These are phyloP conservation scores for Biscogniauxia marginata DNA, from an alignment of 2,329 filamentous ascomycete species.

Conservation along the genomic window DNA sequence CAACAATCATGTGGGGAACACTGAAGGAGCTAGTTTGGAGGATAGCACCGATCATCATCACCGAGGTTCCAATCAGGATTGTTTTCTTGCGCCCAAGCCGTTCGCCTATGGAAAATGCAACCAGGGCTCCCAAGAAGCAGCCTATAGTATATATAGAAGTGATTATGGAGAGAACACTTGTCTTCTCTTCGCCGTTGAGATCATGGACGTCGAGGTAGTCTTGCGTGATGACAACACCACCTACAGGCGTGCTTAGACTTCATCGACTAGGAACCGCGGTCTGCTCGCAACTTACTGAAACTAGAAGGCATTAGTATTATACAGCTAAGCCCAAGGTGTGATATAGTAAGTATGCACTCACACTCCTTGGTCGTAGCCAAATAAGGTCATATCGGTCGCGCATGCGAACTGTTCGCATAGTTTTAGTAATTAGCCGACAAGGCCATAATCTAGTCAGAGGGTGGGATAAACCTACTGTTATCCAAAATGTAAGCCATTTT, in stretches of 20 bases:
- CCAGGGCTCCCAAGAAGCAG: conserved; percentile 41
- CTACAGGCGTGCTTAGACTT: conserved; percentile 4
- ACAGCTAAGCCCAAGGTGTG: not conserved
- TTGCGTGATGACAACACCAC: conserved; percentile 51
- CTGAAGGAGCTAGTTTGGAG: conserved; percentile 29
- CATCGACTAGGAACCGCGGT: not conserved
- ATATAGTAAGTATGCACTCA: conserved; percentile 31
- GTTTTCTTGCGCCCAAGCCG: conserved; percentile 42
- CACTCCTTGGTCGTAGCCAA: conserved; percentile 49
- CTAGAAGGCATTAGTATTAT: not conserved
- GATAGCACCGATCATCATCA: conserved; percentile 38
- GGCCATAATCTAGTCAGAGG: not conserved
- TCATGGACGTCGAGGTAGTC: conserved; percentile 50
- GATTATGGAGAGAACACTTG: conserved; percentile 41
- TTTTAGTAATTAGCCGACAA: not conserved
- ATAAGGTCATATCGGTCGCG: conserved; percentile 30
- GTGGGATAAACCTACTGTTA: conserved; percentile 18
- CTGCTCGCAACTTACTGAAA: conserved; percentile 7
- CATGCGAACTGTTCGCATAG: conserved; percentile 22
- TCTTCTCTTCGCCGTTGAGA: conserved; percentile 38
- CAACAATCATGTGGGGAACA: conserved; percentile 38
- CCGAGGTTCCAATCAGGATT: conserved; percentile 40
- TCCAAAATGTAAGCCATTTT: conserved; percentile 32
- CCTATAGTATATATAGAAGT: conserved; percentile 45
- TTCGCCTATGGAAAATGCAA: conserved; percentile 42